These are phyloP conservation scores for Astrothelium macrocarpum DNA, from an alignment of 495 filamentous ascomycete genomes.

Conservation along the genomic window DNA sequence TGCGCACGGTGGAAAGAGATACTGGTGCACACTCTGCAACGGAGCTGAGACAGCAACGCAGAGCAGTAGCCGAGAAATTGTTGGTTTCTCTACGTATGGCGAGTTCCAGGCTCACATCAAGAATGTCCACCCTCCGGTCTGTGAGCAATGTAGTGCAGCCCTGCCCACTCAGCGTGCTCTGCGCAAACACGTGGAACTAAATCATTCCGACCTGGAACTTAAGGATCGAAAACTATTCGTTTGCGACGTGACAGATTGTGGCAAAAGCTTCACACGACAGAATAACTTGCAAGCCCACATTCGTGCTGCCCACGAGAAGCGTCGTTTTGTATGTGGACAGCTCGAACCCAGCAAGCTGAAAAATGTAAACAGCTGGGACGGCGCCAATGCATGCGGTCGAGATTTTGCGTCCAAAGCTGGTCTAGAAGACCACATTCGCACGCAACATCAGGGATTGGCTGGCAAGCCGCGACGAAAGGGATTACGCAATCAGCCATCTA, in stretches of 20 bases:
- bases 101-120: slow-evolving; percentile 63
- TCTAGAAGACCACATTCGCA: slow-evolving; percentile 73
- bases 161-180: slow-evolving; percentile 50
- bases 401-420: slow-evolving; percentile 59
- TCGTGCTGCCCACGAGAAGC: slow-evolving; percentile 58
- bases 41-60: slow-evolving; percentile 5
- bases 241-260: slow-evolving; percentile 58
- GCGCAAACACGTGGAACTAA: slow-evolving; percentile 42
- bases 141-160: slow-evolving; percentile 56
- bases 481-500: slow-evolving; percentile 20
- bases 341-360: slow-evolving; percentile 48
- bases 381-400: slow-evolving; percentile 56
- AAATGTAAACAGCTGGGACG: slow-evolving; percentile 55
- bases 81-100: slow-evolving; percentile 61
- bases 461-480: slow-evolving; percentile 31
- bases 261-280: slow-evolving; percentile 62
- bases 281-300: slow-evolving; percentile 74
- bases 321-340: slow-evolving; percentile 62
- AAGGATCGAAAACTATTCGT: slow-evolving; percentile 44
- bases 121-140: slow-evolving; percentile 61
- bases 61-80: slow-evolving; percentile 16
- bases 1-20: slow-evolving; percentile 57
- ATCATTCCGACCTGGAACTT: slow-evolving; percentile 19
- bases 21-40: slow-evolving; percentile 62
- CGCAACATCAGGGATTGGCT: slow-evolving; percentile 55